These are phyloP conservation scores for Penicillium rolfsii DNA, from an alignment of 2,329 filamentous ascomycete genomes.

Conservation along the genomic window DNA sequence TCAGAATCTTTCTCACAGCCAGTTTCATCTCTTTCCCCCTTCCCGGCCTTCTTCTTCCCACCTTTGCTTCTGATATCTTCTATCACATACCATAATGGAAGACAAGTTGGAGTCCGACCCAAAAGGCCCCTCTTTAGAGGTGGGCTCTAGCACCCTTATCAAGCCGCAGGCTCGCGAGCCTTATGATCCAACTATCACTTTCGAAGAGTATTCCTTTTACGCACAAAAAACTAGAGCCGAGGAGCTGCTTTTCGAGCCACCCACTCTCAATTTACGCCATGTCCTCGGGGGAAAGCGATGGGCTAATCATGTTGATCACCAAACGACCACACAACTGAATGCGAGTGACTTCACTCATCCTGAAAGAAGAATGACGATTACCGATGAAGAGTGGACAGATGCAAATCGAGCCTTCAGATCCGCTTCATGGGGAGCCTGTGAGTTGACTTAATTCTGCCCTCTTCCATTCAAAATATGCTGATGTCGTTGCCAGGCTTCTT, in stretches of 20 bases:
- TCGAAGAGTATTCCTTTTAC: constrained; percentile 49
- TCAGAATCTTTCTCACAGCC: too few relatives aligned
- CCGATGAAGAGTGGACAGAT: constrained; percentile 29
- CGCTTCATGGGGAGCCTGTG: constrained; percentile 23
- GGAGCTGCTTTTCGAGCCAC: constrained; percentile 32
- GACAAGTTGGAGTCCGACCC: not conserved
- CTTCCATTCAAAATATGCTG: not conserved
- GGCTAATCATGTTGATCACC: constrained; percentile 12
- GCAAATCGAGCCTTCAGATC: constrained; percentile 24
- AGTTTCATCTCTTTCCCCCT: not conserved
- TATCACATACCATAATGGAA: not conserved
- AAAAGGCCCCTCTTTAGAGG: not conserved
- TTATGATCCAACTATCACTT: constrained; percentile 35
- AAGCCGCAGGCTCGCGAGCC: constrained; percentile 26
- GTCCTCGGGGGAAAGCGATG: constrained; percentile 12
- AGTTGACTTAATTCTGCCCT: not conserved
- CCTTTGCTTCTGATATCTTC: not conserved
- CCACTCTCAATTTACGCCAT: constrained; percentile 18
- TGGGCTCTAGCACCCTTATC: constrained; percentile 8
- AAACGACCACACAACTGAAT: constrained; percentile 7
- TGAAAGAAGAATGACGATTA: constrained; percentile 17
- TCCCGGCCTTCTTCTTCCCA: not conserved
- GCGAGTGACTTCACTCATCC: constrained; percentile 19
- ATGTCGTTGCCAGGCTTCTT: constrained; percentile 26
- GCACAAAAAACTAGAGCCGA: constrained; percentile 41